phyloP scores from a whole-genome alignment of 306 rosid genomes.

The Datisca glomerata region DNA sequence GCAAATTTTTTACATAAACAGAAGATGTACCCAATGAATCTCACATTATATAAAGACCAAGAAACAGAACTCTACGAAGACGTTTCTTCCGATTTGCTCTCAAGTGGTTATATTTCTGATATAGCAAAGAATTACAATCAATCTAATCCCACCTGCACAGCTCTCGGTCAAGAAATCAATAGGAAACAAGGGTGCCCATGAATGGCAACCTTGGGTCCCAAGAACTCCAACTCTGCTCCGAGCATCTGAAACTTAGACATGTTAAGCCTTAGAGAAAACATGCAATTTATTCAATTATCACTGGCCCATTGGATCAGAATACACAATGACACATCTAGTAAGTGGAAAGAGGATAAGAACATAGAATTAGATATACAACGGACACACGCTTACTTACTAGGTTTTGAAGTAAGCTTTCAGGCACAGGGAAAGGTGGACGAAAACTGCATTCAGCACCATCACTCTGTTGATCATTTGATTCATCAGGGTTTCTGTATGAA shows the following conservation, averaged over 20 bases:
- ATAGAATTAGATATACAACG: conserved; percentile 5
- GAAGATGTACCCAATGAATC: conserved; percentile 21
- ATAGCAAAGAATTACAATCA: conserved; percentile 40
- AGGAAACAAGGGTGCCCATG: conserved; percentile 62
- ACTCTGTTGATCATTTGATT: conserved; percentile 23
- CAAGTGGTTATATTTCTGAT: conserved; percentile 37
- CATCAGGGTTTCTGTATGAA: conserved; percentile 42
- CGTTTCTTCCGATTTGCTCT: conserved; percentile 42
- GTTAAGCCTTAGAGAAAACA: conserved; percentile 87
- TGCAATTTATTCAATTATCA: conserved; percentile 73
- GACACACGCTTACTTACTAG: conserved; percentile 43
- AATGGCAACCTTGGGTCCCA: conserved; percentile 65
- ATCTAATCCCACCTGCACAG: conserved; percentile 94
- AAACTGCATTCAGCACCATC: conserved; percentile 27
- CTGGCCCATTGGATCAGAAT: conserved; percentile 44
- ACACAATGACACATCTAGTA: conserved; percentile 15
- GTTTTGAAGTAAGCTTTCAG: conserved; percentile 50
- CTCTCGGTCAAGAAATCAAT: conserved; percentile 54
- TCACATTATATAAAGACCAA: conserved; percentile 44
- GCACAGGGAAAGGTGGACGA: conserved; percentile 56
- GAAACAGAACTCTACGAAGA: conserved; percentile 52
- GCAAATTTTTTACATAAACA: conserved; percentile 10
- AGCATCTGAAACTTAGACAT: conserved; percentile 99
- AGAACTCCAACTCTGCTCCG: conserved; percentile 71
- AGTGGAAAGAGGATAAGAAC: conserved; percentile 5